A percentile compares a stretch with the other conserved stretches of the same genome.
Evolutionary conservation across 306 rosid genomes (phyloP).

Genomic region (Boehmeria nivea): DNA sequence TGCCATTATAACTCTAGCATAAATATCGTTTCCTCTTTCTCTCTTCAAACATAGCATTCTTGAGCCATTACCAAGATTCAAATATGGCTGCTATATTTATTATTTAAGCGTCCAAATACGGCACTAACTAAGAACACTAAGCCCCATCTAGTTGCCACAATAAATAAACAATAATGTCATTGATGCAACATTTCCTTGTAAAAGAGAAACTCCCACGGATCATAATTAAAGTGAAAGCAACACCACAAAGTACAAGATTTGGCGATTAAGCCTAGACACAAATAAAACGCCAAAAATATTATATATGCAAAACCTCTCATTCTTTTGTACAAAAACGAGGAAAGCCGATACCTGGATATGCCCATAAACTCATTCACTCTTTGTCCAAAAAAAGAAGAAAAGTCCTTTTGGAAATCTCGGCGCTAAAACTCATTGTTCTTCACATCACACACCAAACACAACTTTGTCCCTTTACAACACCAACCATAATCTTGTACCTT

Average conservation of each 20-base stretch:
- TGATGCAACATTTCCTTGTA: too few relatives aligned
- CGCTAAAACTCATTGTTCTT: conserved; percentile 11
- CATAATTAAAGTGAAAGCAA: too few relatives aligned
- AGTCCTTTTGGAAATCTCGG: conserved; percentile 20
- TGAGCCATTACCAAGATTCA: too few relatives aligned
- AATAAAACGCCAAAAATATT: background rate
- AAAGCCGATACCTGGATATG: too few relatives aligned
- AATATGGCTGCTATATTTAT: too few relatives aligned
- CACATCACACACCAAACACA: background rate
- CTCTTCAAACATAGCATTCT: background rate
- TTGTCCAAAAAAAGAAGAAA: conserved; percentile 17
- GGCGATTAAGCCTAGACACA: conserved; percentile 4
- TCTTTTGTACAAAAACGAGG: background rate
- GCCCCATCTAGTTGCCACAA: too few relatives aligned
- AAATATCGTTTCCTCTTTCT: too few relatives aligned
- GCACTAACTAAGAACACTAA: background rate
- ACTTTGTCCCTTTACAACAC: too few relatives aligned
- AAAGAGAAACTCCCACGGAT: too few relatives aligned
- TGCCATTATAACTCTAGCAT: too few relatives aligned
- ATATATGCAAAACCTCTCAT: background rate
- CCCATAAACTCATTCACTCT: background rate
- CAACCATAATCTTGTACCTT: too few relatives aligned
- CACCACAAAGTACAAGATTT: background rate
- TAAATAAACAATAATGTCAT: background rate
- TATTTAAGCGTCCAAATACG: background rate